These are phyloP conservation scores for Calonectria pteridis DNA, from an alignment of 2,329 filamentous ascomycete genomes.

Conservation along the genomic window DNA sequence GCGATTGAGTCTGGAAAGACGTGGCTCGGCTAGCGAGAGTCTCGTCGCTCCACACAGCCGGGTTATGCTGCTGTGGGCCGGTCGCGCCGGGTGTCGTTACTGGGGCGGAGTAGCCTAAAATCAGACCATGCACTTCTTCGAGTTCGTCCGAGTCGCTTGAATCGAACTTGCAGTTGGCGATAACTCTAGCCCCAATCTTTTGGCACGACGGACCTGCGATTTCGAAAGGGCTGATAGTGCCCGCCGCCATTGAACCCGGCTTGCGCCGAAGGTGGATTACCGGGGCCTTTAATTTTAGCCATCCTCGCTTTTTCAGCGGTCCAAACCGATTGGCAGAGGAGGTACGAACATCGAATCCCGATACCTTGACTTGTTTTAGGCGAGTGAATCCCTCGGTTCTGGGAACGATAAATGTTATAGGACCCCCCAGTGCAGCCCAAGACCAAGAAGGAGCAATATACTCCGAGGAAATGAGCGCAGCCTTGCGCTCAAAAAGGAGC, in stretches of 20 bases:
- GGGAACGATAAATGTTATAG: slow-evolving; percentile 2
- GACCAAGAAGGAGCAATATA: slow-evolving; percentile 11
- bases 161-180: slow-evolving; percentile 9
- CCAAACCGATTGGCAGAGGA: slow-evolving; percentile 13
- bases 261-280: slow-evolving; percentile 1
- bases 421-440: not conserved
- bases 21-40: not conserved
- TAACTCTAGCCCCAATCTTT: not conserved
- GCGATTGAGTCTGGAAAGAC: not conserved
- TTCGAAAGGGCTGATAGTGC: not conserved
- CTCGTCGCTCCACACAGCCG: slow-evolving; percentile 1
- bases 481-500: not conserved
- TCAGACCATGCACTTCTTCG: not conserved
- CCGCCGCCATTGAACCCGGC: not conserved
- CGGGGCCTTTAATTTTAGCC: slow-evolving; percentile 10
- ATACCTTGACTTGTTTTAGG: slow-evolving; percentile 9
- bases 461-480: not conserved
- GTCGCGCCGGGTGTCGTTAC: not conserved
- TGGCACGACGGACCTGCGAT: not conserved
- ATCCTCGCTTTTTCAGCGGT: slow-evolving; percentile 8
- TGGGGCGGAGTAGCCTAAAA: slow-evolving; percentile 5
- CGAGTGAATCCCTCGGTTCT: slow-evolving; percentile 3
- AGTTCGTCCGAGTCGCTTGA: not conserved
- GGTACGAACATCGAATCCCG: not conserved
- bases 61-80: not conserved